phyloP scores from a whole-genome alignment of 257 asterid genomes.

The Haberlea rhodopensis region DNA sequence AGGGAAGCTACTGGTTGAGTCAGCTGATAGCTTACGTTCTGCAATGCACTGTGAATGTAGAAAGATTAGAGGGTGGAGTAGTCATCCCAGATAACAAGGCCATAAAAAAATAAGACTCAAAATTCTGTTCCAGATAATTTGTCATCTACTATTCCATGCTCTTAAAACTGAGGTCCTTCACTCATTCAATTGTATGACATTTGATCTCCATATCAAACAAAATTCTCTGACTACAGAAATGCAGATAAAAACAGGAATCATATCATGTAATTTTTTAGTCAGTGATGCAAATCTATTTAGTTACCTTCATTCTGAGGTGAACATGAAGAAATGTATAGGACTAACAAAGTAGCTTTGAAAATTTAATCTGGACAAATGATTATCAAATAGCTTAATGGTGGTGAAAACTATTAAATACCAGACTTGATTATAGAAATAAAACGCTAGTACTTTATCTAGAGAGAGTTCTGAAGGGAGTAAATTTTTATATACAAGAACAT shows the following conservation, averaged over 20 bases:
- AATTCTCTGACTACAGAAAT: background rate
- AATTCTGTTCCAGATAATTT: background rate
- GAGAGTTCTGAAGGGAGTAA: background rate
- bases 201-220: background rate
- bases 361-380: background rate
- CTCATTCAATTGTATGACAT: no score
- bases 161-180: background rate
- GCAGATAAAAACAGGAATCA: background rate
- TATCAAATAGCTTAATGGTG: background rate
- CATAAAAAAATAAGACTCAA: background rate
- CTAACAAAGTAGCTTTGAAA: background rate
- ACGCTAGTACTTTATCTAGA: background rate
- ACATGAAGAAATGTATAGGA: no score
- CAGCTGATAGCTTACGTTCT: constrained; percentile 54
- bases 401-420: background rate
- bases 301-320: background rate
- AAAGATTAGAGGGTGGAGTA: constrained; percentile 7
- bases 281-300: background rate
- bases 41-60: constrained; percentile 58
- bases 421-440: background rate
- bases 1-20: constrained; percentile 58
- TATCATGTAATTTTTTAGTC: no score
- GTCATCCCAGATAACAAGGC: background rate
- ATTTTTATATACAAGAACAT: background rate
- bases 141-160: background rate